Evolutionary conservation across 2,329 filamentous ascomycete species (phyloP), one percentile per base, ranked within the genome.

Genomic region (Trichophaea hybrida): DNA sequence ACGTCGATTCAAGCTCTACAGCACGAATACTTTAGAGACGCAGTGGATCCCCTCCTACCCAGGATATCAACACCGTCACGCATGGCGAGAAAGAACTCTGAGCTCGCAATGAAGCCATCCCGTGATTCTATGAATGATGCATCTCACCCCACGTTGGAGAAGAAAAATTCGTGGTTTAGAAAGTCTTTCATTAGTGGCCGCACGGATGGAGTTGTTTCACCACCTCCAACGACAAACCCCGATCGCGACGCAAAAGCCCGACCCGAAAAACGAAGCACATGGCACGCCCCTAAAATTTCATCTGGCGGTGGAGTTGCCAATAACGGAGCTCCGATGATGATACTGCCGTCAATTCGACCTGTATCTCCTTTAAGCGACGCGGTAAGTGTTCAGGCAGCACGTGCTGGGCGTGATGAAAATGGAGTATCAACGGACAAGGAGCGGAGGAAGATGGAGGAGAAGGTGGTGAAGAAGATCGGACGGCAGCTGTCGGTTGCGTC

Each of bases 361-460:
- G 90, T 97, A 55, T 97, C 93, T 40, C 93, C 93, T n/a, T 73
- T 97, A n/a, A 93, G 90, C 5, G 90, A 96, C 72, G 81, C 88
- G 55, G 88, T 95, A 50, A 95, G 84, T 59, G 93, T 90, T 33
- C 89, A 95, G 73, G 90, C 86, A 33, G 64, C 65, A 4, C 68
- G 66, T 58, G 51, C 63, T 13, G 24, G 24, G 24, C 24, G 24
- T 24, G 64, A 67, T 5, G 60, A 66, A 13, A 66, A 68, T 31
- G 69, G 69, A 12, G 68, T 58, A 37, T 63, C 60, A 1, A 59
- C 59, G 46, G 59, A 64, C 17, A 65, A 61, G 32, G 61, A 64
- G 54, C 61, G 65, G 58, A 64, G 58, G 31, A 66, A 32, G 44
- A 65, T 58, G 58, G 81, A 84, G 48, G 82, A 85, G 63, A 85